Percentiles rank a stretch among this genome's conserved stretches.
Evolutionary conservation across 176 grass and related monocot genomes (phyloP).

Genomic region (Dendrocalamus sinicus): DNA sequence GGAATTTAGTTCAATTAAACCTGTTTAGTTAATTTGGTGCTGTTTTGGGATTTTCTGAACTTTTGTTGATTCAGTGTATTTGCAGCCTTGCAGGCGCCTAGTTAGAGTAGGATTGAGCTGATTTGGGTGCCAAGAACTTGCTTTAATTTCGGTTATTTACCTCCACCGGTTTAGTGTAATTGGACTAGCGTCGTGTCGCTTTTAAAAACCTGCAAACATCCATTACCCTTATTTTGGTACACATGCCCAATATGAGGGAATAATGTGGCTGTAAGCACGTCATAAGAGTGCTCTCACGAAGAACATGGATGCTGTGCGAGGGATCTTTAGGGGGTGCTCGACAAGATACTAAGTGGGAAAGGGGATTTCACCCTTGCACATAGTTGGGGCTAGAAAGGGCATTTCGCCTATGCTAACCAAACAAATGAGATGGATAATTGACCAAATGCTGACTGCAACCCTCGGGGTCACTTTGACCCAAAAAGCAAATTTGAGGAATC

Average conservation of each 20-base stretch:
- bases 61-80: background rate
- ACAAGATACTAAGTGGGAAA: background rate
- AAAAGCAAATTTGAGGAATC: background rate
- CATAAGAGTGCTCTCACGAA: background rate
- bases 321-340: background rate
- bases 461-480: background rate
- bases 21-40: background rate
- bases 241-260: background rate
- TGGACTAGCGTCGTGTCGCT: background rate
- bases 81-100: background rate
- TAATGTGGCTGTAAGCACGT: constrained; percentile 6
- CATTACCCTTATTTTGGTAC: background rate
- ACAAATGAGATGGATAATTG: background rate
- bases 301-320: background rate
- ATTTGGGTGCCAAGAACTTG: background rate
- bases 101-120: background rate
- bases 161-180: background rate
- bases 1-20: background rate
- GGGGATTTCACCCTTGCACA: background rate
- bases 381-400: background rate
- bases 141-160: background rate
- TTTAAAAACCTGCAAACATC: background rate
- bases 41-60: background rate
- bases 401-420: background rate
- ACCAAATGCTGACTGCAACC: background rate